Evolutionary conservation across 2,329 filamentous ascomycete species (phyloP), one percentile per base, ranked within the genome.

Genomic region (Aspergillus pseudoterreus): DNA sequence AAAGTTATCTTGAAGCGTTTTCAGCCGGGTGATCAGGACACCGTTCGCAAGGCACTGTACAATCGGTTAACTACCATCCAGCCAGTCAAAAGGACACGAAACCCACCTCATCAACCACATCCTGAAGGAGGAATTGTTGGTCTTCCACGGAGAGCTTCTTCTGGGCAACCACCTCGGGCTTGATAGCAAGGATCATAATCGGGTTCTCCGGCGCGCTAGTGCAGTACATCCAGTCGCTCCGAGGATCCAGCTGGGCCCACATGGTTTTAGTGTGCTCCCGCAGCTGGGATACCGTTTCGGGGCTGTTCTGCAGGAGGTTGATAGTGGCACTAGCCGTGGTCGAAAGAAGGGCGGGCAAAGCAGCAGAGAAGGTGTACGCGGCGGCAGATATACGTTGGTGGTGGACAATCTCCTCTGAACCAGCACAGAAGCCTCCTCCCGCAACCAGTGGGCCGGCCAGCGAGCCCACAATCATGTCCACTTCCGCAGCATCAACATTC

Each of bases 381-480:
- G 89, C 85, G 4, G 92, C 90, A 8, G 89, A 90, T 64, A 99
- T 92, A 59, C 94, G 91, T 74, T 99, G 94, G 67, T 99, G 94
- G 70, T 95, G 90, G 15, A 97, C 89, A 15, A 97, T 92, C 67
- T 96, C 94, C 58, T 86, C 86, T 36, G 87, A 86, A 15, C 92
- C 92, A 14, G 92, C 92, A 69, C 94, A 99, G 78, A 99, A 99
- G 14, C 94, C 94, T 61, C 95, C 94, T 50, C 92, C 92, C 9
- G 90, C 91, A 66, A 92, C 94, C 35, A 99, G 80, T 14, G 92
- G 88, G 2, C 94, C 92, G 11, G 92, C 86, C 43, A 99, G 83
- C 33, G 90, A 95, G 41, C 95, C 94, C 47, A 97, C 83, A 60
- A 99, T 92, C 91, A 99, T 96, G 75, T 99, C 94, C 45, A 99